These are phyloP conservation scores for Geosmithia flava DNA, from an alignment of 2,329 filamentous ascomycete species.

Conservation along the genomic window DNA sequence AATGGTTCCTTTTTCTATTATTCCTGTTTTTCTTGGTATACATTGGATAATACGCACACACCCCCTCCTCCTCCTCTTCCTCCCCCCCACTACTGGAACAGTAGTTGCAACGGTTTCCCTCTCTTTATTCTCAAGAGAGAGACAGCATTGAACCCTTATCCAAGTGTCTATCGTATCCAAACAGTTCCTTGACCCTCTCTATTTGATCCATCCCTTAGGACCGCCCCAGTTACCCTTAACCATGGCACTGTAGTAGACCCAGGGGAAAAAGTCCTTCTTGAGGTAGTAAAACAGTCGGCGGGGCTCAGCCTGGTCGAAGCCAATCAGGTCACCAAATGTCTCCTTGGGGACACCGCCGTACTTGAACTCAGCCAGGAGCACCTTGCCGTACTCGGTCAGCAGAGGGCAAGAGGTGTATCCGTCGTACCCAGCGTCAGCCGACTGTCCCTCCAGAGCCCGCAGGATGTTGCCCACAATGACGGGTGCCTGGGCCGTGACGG, in stretches of 20 bases:
- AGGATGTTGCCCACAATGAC: constrained; percentile 37
- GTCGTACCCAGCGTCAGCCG: constrained; percentile 31
- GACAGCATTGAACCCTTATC: not conserved
- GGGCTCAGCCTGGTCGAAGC: constrained; percentile 44
- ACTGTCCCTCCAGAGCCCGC: constrained; percentile 26
- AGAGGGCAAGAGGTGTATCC: constrained; percentile 45
- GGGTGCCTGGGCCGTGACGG: constrained; percentile 37
- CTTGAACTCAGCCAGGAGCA: constrained; percentile 53
- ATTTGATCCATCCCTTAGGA: constrained; percentile 34
- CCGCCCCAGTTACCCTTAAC: constrained; percentile 52
- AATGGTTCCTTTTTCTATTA: no score
- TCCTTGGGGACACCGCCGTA: constrained; percentile 51
- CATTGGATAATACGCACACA: no score
- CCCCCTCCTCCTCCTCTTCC: no score
- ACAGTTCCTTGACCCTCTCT: not conserved
- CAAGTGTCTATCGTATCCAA: not conserved
- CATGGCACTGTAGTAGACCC: constrained; percentile 49
- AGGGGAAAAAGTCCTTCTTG: constrained; percentile 57
- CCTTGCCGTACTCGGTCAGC: constrained; percentile 45
- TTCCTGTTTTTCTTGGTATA: no score
- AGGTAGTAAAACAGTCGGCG: constrained; percentile 46
- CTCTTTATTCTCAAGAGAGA: no score
- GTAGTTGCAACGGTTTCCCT: no score
- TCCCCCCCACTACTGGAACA: no score
- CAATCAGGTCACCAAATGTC: constrained; percentile 41